phyloP scores from a whole-genome alignment of 768 basidiomycete genomes.

The Mycena belliarum region DNA sequence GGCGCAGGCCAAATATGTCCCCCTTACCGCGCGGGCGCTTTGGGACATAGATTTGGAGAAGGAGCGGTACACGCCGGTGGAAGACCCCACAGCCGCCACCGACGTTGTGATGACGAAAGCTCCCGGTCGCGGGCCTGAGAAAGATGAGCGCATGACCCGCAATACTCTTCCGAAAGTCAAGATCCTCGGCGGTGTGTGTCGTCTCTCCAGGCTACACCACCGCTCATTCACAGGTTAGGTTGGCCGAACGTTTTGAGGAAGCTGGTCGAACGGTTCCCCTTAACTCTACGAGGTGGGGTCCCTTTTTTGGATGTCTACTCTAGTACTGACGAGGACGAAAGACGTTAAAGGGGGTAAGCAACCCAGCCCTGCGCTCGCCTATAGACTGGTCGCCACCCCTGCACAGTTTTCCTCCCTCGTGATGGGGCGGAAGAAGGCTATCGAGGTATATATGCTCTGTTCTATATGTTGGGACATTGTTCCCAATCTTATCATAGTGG shows the following conservation, averaged over 20 bases:
- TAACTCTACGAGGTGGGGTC: conserved; percentile 41
- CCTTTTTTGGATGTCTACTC: neutral
- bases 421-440: conserved; percentile 50
- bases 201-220: neutral
- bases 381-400: conserved; percentile 37
- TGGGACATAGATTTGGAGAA: conserved; percentile 36
- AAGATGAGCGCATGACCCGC: conserved; percentile 14
- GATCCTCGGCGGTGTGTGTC: conserved; percentile 12
- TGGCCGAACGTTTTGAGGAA: conserved; percentile 33
- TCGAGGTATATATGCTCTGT: conserved; percentile 38
- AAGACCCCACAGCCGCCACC: neutral
- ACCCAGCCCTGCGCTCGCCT: conserved; percentile 34
- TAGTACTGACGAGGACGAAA: conserved; percentile 10
- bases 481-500: conserved; percentile 38
- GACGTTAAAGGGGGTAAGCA: conserved; percentile 29
- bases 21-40: conserved; percentile 35
- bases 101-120: neutral
- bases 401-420: conserved; percentile 38
- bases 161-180: conserved; percentile 14
- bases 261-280: conserved; percentile 40
- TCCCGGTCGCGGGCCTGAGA: neutral
- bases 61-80: conserved; percentile 3
- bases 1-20: conserved; percentile 30
- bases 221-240: conserved; percentile 8
- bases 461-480: neutral